These are phyloP conservation scores for Phytophthora sp. DNA, from an alignment of 352 stramenopile genomes.

Conservation along the genomic window DNA sequence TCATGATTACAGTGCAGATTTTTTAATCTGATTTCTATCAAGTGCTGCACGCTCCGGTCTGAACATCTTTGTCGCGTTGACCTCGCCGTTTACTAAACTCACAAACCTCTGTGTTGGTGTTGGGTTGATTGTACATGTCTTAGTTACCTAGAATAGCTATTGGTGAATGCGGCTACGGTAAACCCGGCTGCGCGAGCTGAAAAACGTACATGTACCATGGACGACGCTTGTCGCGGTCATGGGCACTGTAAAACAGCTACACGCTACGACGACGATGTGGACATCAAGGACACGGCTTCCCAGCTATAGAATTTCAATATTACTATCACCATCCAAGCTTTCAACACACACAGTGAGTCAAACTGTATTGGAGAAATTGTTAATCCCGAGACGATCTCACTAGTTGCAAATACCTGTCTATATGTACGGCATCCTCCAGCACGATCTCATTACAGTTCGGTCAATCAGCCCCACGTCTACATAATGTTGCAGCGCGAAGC, in stretches of 20 bases:
- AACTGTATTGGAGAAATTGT: not conserved
- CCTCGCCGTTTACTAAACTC: conserved; percentile 6
- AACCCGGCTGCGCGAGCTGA: too few species aligned
- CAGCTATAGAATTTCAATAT: too few species aligned
- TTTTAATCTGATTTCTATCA: conserved; percentile 1
- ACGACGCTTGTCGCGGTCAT: too few species aligned
- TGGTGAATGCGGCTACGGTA: too few species aligned
- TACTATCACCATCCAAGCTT: too few species aligned
- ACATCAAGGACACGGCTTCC: too few species aligned
- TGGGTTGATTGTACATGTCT: too few species aligned
- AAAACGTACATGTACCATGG: not conserved
- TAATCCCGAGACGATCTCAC: conserved; percentile 18
- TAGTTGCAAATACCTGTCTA: conserved; percentile 35
- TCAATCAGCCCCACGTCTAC: conserved; percentile 41
- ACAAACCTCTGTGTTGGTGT: too few species aligned
- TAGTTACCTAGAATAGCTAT: too few species aligned
- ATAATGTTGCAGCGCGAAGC: conserved; percentile 73
- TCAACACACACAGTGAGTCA: too few species aligned
- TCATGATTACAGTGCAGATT: not conserved
- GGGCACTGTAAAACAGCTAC: too few species aligned
- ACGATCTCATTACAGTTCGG: conserved; percentile 2
- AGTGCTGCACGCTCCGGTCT: not conserved
- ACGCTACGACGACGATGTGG: too few species aligned
- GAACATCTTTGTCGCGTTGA: conserved; percentile 1
- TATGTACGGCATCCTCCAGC: conserved; percentile 5